phyloP scores from a whole-genome alignment of 306 rosid genomes.

The Dalbergia cultrata region DNA sequence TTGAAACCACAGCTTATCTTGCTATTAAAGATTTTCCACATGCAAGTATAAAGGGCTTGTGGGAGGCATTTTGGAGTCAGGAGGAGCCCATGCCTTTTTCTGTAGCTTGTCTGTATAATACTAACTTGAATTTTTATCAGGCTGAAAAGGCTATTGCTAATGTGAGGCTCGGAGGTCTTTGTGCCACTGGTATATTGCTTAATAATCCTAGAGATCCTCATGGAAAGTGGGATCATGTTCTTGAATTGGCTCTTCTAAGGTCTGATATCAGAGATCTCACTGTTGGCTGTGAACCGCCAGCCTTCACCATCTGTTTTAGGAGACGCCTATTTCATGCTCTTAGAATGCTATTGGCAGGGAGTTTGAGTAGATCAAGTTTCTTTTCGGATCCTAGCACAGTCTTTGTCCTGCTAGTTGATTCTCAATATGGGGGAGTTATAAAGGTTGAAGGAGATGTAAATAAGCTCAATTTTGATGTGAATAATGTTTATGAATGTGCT shows the following conservation, averaged over 20 bases:
- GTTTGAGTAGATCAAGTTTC: conserved; percentile 75
- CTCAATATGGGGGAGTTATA: conserved; percentile 93
- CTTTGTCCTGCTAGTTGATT: conserved; percentile 85
- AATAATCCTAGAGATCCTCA: conserved; percentile 87
- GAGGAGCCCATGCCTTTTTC: conserved; percentile 94
- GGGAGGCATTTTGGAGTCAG: conserved; percentile 98
- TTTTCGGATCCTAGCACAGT: conserved; percentile 69
- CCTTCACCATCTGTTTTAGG: conserved; percentile 75
- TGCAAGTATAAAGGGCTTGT: conserved; percentile 89
- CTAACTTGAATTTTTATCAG: conserved; percentile 86
- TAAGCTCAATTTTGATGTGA: conserved; percentile 80
- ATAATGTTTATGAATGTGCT: conserved; percentile 89
- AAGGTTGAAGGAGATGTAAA: conserved; percentile 95
- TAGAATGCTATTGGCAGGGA: conserved; percentile 84
- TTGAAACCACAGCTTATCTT: conserved; percentile 89
- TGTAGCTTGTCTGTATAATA: conserved; percentile 76
- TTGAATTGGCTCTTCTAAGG: conserved; percentile 85
- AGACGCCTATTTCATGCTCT: conserved; percentile 90
- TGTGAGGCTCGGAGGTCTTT: conserved; percentile 86
- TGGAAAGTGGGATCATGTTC: conserved; percentile 93
- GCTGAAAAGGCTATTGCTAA: conserved; percentile 90
- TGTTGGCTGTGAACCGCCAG: conserved; percentile 61
- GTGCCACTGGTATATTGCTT: conserved; percentile 84
- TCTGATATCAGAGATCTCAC: conserved; percentile 73
- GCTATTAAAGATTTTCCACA: conserved; percentile 95